Evolutionary conservation across 176 grass and related monocot species (phyloP), one percentile per base, ranked within the genome.

Genomic region (Ananas comosus): DNA sequence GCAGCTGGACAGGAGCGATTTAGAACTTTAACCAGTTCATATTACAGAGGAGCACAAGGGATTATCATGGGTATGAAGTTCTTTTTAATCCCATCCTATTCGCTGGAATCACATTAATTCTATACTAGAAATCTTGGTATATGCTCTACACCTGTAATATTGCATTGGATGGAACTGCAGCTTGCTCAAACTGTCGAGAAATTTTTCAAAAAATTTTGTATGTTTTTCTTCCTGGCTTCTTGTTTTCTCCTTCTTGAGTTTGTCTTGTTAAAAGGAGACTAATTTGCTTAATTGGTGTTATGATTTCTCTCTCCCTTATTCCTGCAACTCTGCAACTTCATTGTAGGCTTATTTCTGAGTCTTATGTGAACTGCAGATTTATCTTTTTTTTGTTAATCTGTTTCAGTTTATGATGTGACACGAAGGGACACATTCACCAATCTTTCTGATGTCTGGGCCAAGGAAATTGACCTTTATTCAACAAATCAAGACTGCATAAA

Each of bases 391-490:
- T 10, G 11, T 12, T 73, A 58, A 27, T 73, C 48, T 74, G 4
- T 42, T 29, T 59, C 73, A 99, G 89, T 99, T 27, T 99, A 99
- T 68, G 89, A 99, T 70, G 87, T 93, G 24, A 93, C 89, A 48
- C 82, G 87, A 67, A 72, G 89, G 83, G 94, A 99, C 50, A 99
- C 87, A 49, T 93, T 99, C 75, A 93, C 94, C 0, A 80, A 93
- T 83, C 86, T 99, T 64, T 83, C 86, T 72, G 94, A 96, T 70
- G 82, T 99, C 77, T 99, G 94, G 86, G 84, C 94, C 0, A 99
- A 99, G 82, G 89, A 99, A 90, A 90, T 93, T 69, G 94, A 99
- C n/a, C 87, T 99, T 19, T 99, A 99, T 64, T 99, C 94, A 72
- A 99, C 94, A 13, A 99, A 99, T 76, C 87, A 99, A 71, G 89